Percentiles rank a stretch among this genome's conserved stretches.
These are phyloP conservation scores for Ogataea trehaloabstinens DNA, from an alignment of 805 yeast species.

Conservation along the genomic window DNA sequence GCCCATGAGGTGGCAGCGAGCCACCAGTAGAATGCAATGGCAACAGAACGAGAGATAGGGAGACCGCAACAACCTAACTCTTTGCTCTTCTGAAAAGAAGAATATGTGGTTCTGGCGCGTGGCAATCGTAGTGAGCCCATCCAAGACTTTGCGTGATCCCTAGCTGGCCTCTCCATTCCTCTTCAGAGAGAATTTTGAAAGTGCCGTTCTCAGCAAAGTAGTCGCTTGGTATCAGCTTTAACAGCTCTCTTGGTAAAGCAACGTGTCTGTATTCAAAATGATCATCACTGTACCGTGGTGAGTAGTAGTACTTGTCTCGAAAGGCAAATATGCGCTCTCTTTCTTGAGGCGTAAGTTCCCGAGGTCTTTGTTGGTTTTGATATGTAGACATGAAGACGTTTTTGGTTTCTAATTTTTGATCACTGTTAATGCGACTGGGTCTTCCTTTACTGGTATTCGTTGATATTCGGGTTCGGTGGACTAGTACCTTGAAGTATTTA, in stretches of 20 bases:
- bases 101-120: constrained; percentile 98
- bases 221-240: constrained; percentile 90
- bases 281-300: constrained; percentile 91
- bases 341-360: constrained; percentile 80
- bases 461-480: too few species aligned
- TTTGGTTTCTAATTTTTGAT: too few species aligned
- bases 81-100: constrained; percentile 74
- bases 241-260: constrained; percentile 93
- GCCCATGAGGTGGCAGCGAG: not conserved
- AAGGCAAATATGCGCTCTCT: constrained; percentile 85
- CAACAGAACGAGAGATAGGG: constrained; percentile 1
- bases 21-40: not conserved
- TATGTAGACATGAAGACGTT: constrained; percentile 31
- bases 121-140: constrained; percentile 97
- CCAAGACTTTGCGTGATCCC: constrained; percentile 97
- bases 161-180: constrained; percentile 92
- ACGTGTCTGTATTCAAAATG: constrained; percentile 93
- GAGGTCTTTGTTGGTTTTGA: constrained; percentile 40
- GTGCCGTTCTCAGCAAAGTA: constrained; percentile 96
- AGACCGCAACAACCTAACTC: constrained; percentile 8
- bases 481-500: too few species aligned
- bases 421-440: too few species aligned
- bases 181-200: constrained; percentile 82
- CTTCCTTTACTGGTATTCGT: too few species aligned
- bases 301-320: constrained; percentile 91